phyloP scores from a whole-genome alignment of 305 asterid genomes.

The Fraxinus xanthoxyloides region DNA sequence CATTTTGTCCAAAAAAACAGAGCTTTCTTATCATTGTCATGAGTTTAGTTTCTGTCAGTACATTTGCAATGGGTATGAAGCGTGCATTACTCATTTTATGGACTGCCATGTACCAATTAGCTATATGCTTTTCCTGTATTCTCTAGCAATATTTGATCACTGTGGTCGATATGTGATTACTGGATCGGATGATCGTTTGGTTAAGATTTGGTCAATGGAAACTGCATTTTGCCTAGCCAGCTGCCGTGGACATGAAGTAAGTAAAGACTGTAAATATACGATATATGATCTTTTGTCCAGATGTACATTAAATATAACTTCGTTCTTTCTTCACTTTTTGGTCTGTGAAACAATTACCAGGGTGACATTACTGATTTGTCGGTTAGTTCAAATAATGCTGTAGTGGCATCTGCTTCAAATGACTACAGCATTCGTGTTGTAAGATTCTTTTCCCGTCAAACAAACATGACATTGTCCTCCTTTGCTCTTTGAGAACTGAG shows the following conservation, averaged over 20 bases:
- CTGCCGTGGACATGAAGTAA: constrained; percentile 98
- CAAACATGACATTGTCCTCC: constrained; percentile 23
- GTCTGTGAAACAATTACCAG: constrained; percentile 41
- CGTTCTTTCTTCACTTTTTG: constrained; percentile 18
- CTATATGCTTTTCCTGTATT: constrained; percentile 21
- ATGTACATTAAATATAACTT: constrained; percentile 9
- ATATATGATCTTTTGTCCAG: constrained; percentile 5
- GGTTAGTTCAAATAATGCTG: constrained; percentile 77
- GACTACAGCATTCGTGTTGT: constrained; percentile 96
- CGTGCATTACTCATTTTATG: not conserved
- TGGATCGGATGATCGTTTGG: constrained; percentile 98
- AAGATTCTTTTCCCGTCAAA: constrained; percentile 41
- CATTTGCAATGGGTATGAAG: constrained; percentile 10
- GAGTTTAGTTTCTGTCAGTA: constrained; percentile 15
- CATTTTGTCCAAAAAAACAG: constrained; percentile 10
- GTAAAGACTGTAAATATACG: constrained; percentile 26
- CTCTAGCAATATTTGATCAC: constrained; percentile 93
- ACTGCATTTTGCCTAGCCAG: constrained; percentile 95
- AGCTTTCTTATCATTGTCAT: constrained; percentile 9
- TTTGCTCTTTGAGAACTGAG: constrained; percentile 37
- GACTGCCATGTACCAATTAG: constrained; percentile 10
- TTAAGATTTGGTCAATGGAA: constrained; percentile 98
- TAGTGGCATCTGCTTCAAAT: constrained; percentile 97
- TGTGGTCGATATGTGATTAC: constrained; percentile 94
- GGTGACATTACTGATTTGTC: constrained; percentile 98